These are phyloP conservation scores for Lactarius deliciosus DNA, from an alignment of 768 basidiomycete genomes.

Conservation along the genomic window DNA sequence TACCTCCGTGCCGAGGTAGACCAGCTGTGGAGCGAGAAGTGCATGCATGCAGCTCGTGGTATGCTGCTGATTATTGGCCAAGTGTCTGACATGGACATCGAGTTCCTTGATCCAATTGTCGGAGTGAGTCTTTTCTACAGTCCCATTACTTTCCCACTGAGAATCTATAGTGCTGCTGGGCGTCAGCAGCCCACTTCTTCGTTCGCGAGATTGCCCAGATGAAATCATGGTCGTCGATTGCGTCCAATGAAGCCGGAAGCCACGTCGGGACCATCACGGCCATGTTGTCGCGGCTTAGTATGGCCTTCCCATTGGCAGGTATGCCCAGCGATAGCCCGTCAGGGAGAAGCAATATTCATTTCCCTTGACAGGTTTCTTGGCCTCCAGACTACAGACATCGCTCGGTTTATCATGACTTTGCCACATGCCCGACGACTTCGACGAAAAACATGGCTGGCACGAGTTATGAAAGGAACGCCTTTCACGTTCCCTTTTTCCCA, in stretches of 20 bases:
- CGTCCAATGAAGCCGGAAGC: constrained; percentile 53
- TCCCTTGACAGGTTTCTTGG: constrained; percentile 17
- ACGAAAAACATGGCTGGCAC: constrained; percentile 17
- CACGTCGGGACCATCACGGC: constrained; percentile 62
- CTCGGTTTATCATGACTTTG: constrained; percentile 22
- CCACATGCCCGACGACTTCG: constrained; percentile 1
- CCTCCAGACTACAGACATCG: constrained; percentile 24
- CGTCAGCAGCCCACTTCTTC: constrained; percentile 62
- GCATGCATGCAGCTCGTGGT: constrained; percentile 59
- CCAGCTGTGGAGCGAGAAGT: constrained; percentile 61
- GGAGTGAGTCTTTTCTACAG: constrained; percentile 49
- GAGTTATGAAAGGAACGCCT: not conserved
- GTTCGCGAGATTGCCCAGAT: constrained; percentile 64
- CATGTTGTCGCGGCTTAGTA: constrained; percentile 60
- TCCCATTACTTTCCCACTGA: constrained; percentile 11
- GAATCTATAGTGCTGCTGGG: constrained; percentile 64
- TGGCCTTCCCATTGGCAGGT: constrained; percentile 60
- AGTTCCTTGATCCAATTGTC: constrained; percentile 75
- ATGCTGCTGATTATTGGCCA: constrained; percentile 61
- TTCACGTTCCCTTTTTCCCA: constrained; percentile 2
- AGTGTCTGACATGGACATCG: constrained; percentile 61
- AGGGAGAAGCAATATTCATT: not conserved
- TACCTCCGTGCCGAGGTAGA: constrained; percentile 48
- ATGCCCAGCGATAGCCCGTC: not conserved
- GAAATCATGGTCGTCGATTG: constrained; percentile 61